Evolutionary conservation across 352 stramenopile species (phyloP), one percentile per base, ranked within the genome.

Genomic region (Pythium phragmitis): DNA sequence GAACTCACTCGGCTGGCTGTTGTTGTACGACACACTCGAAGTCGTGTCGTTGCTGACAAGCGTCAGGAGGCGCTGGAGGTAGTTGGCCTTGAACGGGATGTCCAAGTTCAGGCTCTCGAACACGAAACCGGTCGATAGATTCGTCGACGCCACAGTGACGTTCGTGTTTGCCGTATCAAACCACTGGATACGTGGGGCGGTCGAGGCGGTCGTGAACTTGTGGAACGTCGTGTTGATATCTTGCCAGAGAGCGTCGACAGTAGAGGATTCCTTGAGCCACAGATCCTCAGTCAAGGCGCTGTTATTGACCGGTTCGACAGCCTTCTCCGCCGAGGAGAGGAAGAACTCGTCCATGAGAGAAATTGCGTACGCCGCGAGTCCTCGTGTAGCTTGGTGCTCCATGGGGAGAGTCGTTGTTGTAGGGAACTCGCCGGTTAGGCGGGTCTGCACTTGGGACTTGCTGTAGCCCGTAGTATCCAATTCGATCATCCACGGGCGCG

Each of bases 401-500:
- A 64, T 45, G 11, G 55, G 54, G 0, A 61, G 50, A 8, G 23
- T 7, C 21, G 60, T 28, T 3, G 7, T 60, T 16, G 46, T 30
- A 5, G 26, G 26, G 45, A 46, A n/a, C 6, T 41, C 30, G 4
- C 14, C 46, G 1, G 4, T 16, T 0, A 55, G 56, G 2, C 17
- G 23, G 2, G 57, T 19, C 28, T 53, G 42, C 5, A 58, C 58
- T 49, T 52, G 23, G 0, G 37, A 57, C 19, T 57, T 36, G 50
- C 17, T 45, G 33, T 33, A 23, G 13, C 13, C 52, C 46, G 17
- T 26, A 9, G 41, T 46, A 7, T 9, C 23, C 33, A 36, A 1
- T 6, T 43, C 56, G 11, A 57, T 30, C 21, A 88, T 69, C 83
- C 83, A 92, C 9, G 61, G 30, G 7, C 65, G 71, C 13, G 79